Percentiles rank a stretch among this genome's conserved stretches.
These are phyloP conservation scores for Alternaria sp. DNA, from an alignment of 2,329 filamentous ascomycete species.

Conservation along the genomic window DNA sequence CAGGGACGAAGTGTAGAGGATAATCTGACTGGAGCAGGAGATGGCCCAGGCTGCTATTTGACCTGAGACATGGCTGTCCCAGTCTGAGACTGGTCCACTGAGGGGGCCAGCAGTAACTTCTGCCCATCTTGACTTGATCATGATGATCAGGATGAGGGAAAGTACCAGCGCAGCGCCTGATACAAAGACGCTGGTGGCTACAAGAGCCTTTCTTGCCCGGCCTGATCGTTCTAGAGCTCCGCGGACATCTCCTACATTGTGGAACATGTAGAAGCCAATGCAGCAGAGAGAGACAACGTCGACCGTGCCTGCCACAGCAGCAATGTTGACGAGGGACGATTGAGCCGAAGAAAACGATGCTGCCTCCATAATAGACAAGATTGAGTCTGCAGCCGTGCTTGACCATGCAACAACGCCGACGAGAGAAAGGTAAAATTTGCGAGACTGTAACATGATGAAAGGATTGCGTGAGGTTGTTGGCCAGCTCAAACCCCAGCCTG, in stretches of 20 bases:
- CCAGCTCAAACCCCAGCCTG: constrained; percentile 8
- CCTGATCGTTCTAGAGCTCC: constrained; percentile 30
- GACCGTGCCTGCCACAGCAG: constrained; percentile 43
- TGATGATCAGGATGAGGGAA: constrained; percentile 38
- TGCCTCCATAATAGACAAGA: constrained; percentile 49
- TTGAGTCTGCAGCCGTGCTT: constrained; percentile 46
- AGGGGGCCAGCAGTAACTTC: constrained; percentile 26
- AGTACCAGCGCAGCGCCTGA: constrained; percentile 37
- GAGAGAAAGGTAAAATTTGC: constrained; percentile 42
- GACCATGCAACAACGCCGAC: constrained; percentile 46
- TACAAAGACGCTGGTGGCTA: constrained; percentile 30
- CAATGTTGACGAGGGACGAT: constrained; percentile 35
- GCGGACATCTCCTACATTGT: constrained; percentile 41
- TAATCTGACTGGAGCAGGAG: constrained; percentile 41
- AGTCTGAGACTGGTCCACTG: constrained; percentile 26
- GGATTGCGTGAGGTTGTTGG: constrained; percentile 10
- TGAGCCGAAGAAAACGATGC: constrained; percentile 39
- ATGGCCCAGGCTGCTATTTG: constrained; percentile 49
- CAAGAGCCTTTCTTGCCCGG: constrained; percentile 28
- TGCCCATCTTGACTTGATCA: constrained; percentile 34
- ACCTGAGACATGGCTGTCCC: constrained; percentile 39
- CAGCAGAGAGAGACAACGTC: constrained; percentile 41
- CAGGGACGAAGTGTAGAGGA: constrained; percentile 40
- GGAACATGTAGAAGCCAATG: constrained; percentile 39
- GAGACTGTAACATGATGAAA: constrained; percentile 35